These are phyloP conservation scores for Auriculariales sp. DNA, from an alignment of 768 basidiomycete genomes.

Conservation along the genomic window DNA sequence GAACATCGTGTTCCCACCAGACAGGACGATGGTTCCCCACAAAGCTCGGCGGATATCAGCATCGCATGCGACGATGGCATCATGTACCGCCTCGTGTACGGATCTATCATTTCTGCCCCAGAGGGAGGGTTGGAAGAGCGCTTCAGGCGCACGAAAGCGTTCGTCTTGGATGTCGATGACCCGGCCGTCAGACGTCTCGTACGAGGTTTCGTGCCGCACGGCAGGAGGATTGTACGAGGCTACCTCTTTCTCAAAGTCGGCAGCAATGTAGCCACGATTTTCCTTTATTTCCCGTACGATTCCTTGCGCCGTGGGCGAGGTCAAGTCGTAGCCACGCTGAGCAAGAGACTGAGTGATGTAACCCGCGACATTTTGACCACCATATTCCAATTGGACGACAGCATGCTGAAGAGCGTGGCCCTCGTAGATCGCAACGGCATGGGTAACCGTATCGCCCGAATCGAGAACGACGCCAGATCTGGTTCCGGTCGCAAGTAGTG, in stretches of 20 bases:
- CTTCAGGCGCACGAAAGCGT: constrained; percentile 43
- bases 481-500: constrained; percentile 84
- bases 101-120: constrained; percentile 66
- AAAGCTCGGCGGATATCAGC: constrained; percentile 72
- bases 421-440: constrained; percentile 95
- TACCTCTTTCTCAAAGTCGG: constrained; percentile 92
- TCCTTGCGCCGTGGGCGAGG: constrained; percentile 85
- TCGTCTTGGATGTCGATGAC: constrained; percentile 78
- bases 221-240: constrained; percentile 77
- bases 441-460: constrained; percentile 91
- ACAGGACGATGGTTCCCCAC: constrained; percentile 70
- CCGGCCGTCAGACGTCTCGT: constrained; percentile 86
- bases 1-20: constrained; percentile 91
- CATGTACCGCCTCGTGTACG: constrained; percentile 57
- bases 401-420: constrained; percentile 88
- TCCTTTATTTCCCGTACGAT: constrained; percentile 95
- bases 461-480: constrained; percentile 92
- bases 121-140: constrained; percentile 45
- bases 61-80: constrained; percentile 56
- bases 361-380: constrained; percentile 85
- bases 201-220: constrained; percentile 86
- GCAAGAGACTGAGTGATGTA: constrained; percentile 71
- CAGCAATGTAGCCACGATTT: constrained; percentile 84
- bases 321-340: constrained; percentile 90
- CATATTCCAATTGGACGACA: constrained; percentile 81